Base-by-base conservation (phyloP, 768 basidiomycete species). In the Boletus patriciae region DNA sequence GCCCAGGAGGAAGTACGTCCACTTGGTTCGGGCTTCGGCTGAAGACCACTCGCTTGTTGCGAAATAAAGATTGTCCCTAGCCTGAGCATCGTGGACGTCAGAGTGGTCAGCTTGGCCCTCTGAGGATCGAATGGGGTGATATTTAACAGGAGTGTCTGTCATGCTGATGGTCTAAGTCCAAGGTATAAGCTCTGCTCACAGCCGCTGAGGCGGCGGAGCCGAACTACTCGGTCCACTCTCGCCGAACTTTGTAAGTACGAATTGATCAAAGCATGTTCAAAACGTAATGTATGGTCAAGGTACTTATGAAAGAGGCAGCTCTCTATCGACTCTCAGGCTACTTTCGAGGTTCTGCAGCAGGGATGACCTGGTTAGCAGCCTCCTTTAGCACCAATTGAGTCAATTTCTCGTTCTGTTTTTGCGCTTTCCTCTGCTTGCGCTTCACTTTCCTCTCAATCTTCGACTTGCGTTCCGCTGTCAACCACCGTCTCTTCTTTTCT, bases 1-100 rank as follows among this genome's bases (percentile, higher is more conserved):
- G 3, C 94, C 92, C 18, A 94, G 71, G 23, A 88, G 70, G 61
- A 91, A 89, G 62, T 85, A 80, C 41, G 86, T 80, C 84, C 86
- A 87, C 48, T 74, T 71, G 63, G 86, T 78, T 45, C 74, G 77
- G 42, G 72, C 42, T 57, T 83, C 78, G 10, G 76, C 67, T 13
- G 46, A 46, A 21, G 36, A 46, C 50, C 65, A 47, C 69, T 58
- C 55, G 67, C 62, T 27, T 62, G 73, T 53, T 65, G 73, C 18
- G 59, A 62, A 6, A 37, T 62, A 1, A 41, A 46, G 21, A 13
- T 62, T 59, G 7, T 63, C 58, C 16, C 18, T 46, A 10, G 21
- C 25, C 25, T 25, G 25, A 25, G 41, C 41, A 43, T 38, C 50
- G 34, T 31, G 55, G 38, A 6, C 34, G 12, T 54, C 58, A 12